Conservation (phyloP, 2,329 filamentous ascomycete species). For the Bipolaris zeicola region DNA sequence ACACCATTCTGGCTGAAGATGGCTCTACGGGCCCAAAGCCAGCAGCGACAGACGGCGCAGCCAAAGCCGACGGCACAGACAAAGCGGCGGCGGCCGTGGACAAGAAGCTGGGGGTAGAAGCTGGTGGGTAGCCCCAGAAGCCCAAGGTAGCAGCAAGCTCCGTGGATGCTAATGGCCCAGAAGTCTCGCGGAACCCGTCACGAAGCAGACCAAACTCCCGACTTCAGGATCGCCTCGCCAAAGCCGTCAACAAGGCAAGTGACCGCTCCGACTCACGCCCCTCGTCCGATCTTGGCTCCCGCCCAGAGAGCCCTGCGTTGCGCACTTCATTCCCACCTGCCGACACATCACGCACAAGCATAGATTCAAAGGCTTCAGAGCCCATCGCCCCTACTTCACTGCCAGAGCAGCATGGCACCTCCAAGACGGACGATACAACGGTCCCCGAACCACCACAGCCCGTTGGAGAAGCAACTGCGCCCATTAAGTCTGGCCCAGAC, state of each 20-base stretch:
- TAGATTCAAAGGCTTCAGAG: slow-evolving; percentile 50
- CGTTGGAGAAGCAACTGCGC: slow-evolving; percentile 34
- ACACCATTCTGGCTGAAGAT: slow-evolving; percentile 86
- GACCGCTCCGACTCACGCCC: slow-evolving; percentile 56
- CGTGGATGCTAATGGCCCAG: slow-evolving; percentile 43
- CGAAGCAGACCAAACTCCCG: slow-evolving; percentile 75
- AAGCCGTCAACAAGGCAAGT: slow-evolving; percentile 78
- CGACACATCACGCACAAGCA: slow-evolving; percentile 53
- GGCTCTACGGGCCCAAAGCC: slow-evolving; percentile 59
- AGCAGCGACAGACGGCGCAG: slow-evolving; percentile 47
- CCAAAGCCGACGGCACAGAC: slow-evolving; percentile 40
- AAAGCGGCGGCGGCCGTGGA: slow-evolving; percentile 27
- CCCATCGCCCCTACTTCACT: slow-evolving; percentile 24
- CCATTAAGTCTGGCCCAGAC: not conserved
- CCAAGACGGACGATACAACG: slow-evolving; percentile 19
- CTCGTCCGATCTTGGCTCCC: slow-evolving; percentile 58
- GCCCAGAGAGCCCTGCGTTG: slow-evolving; percentile 59
- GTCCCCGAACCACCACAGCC: slow-evolving; percentile 24
- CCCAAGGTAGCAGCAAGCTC: not conserved
- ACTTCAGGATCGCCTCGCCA: slow-evolving; percentile 86
- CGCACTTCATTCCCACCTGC: slow-evolving; percentile 24
- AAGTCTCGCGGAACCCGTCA: slow-evolving; percentile 67
- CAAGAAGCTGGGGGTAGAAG: slow-evolving; percentile 40
- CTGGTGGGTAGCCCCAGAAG: slow-evolving; percentile 33
- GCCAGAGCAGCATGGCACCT: slow-evolving; percentile 21